Conservation (phyloP, 1,284 basidiomycete species). For the Trichosporon ovoides region DNA sequence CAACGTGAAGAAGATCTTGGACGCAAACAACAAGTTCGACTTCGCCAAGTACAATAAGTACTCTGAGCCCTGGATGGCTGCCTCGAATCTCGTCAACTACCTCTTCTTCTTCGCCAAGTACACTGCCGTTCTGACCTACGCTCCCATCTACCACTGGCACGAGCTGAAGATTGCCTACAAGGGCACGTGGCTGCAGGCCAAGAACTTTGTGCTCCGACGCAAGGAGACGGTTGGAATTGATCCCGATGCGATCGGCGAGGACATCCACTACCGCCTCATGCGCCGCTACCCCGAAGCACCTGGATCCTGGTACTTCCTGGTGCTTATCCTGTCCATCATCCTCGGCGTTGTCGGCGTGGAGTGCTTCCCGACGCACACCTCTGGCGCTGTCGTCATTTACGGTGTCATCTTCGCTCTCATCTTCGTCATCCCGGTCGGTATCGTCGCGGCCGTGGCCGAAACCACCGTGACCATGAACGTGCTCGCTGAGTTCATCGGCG, state of each 20-base stretch:
- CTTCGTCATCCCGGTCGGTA: conserved; percentile 42
- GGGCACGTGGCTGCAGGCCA: conserved; percentile 15
- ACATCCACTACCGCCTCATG: conserved; percentile 34
- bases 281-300: conserved; percentile 67
- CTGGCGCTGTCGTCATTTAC: conserved; percentile 54
- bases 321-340: conserved; percentile 60
- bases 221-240: conserved; percentile 15
- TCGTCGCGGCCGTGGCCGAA: conserved; percentile 58
- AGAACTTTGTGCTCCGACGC: conserved; percentile 19
- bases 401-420: conserved; percentile 26
- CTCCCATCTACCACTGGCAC: conserved; percentile 48
- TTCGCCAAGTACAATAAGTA: conserved; percentile 25
- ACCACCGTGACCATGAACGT: conserved; percentile 53
- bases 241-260: conserved; percentile 28
- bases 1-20: conserved; percentile 20
- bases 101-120: conserved; percentile 33
- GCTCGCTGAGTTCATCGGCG: conserved; percentile 58
- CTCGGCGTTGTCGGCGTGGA: conserved; percentile 41
- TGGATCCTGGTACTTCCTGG: conserved; percentile 63
- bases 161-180: conserved; percentile 47
- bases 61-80: conserved; percentile 27
- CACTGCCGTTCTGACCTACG: conserved; percentile 29
- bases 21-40: conserved; percentile 15
- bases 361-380: conserved; percentile 59
- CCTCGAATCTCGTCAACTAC: conserved; percentile 25